phyloP scores from a whole-genome alignment of 257 asterid genomes.

The Ajuga chamaepitys region DNA sequence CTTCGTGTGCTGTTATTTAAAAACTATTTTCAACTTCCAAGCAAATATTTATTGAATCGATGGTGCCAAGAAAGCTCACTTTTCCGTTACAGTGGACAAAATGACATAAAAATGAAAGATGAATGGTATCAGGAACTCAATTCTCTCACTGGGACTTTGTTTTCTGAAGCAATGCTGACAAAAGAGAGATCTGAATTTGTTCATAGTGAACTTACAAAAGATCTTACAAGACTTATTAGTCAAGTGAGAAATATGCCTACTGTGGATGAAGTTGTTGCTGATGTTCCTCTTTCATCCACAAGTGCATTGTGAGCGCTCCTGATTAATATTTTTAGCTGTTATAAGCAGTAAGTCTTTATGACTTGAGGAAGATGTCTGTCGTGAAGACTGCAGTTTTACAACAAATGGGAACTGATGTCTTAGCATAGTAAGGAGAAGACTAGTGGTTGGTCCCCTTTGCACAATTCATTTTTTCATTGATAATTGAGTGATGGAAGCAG shows the following conservation, averaged over 20 bases:
- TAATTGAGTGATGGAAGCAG: constrained; percentile 10
- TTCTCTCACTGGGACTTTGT: constrained; percentile 42
- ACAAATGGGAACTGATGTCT: not conserved
- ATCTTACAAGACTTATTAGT: constrained; percentile 36
- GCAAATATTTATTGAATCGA: constrained; percentile 42
- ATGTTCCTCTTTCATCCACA: constrained; percentile 28
- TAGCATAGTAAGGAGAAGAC: not conserved
- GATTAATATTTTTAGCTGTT: constrained; percentile 9
- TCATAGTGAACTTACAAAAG: constrained; percentile 40
- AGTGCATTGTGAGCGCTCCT: constrained; percentile 21
- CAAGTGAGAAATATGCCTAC: constrained; percentile 48
- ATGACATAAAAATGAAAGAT: constrained; percentile 19
- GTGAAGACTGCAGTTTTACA: not conserved
- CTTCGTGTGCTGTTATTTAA: constrained; percentile 47
- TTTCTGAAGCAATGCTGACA: constrained; percentile 48
- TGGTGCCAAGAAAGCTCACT: constrained; percentile 54
- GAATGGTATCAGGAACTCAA: constrained; percentile 48
- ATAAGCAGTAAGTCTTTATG: not conserved
- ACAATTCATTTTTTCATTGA: constrained; percentile 2
- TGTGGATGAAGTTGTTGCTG: constrained; percentile 26
- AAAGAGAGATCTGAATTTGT: constrained; percentile 51
- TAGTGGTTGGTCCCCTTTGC: not conserved
- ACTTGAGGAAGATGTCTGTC: constrained; percentile 10
- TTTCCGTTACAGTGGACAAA: constrained; percentile 22
- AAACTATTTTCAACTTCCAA: constrained; percentile 64